Percentiles rank a stretch among this genome's conserved stretches.
Evolutionary conservation across 2,329 filamentous ascomycete genomes (phyloP).

Genomic region (Calcarisporium arbuscula): DNA sequence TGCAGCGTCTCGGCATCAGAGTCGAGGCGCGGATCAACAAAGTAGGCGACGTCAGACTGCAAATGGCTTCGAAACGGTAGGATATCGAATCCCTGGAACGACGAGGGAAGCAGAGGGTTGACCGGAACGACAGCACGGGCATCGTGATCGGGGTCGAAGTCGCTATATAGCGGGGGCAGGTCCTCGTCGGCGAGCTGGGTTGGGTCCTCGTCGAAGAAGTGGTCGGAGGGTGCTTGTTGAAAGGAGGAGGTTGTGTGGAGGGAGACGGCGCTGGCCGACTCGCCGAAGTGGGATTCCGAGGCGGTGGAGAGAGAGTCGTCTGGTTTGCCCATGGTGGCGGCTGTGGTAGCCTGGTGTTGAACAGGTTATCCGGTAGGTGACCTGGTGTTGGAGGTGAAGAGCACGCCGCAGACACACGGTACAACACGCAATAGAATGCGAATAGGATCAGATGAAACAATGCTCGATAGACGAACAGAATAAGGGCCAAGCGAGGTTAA

Average conservation of each 20-base stretch:
- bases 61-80: constrained; percentile 23
- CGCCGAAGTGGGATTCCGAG: constrained; percentile 15
- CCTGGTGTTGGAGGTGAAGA: too few relatives aligned
- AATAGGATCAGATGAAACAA: too few relatives aligned
- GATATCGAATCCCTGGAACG: constrained; percentile 14
- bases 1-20: constrained; percentile 36
- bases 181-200: constrained; percentile 30
- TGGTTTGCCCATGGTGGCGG: constrained; percentile 19
- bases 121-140: constrained; percentile 9
- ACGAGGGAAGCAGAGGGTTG: constrained; percentile 18
- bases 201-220: constrained; percentile 30
- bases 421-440: too few relatives aligned
- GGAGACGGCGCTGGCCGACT: constrained; percentile 20
- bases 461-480: too few relatives aligned
- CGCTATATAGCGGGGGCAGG: constrained; percentile 39
- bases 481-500: too few relatives aligned
- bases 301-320: constrained; percentile 8
- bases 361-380: too few relatives aligned
- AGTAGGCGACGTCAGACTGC: constrained; percentile 30
- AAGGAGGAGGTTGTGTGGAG: constrained; percentile 12
- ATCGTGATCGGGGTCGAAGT: constrained; percentile 22
- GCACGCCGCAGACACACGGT: too few relatives aligned
- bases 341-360: too few relatives aligned
- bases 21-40: constrained; percentile 40
- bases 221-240: constrained; percentile 18